A percentile compares a stretch with the other conserved stretches of the same genome.
Evolutionary conservation across 768 basidiomycete species (phyloP).

Genomic region (Suillus occidentalis): DNA sequence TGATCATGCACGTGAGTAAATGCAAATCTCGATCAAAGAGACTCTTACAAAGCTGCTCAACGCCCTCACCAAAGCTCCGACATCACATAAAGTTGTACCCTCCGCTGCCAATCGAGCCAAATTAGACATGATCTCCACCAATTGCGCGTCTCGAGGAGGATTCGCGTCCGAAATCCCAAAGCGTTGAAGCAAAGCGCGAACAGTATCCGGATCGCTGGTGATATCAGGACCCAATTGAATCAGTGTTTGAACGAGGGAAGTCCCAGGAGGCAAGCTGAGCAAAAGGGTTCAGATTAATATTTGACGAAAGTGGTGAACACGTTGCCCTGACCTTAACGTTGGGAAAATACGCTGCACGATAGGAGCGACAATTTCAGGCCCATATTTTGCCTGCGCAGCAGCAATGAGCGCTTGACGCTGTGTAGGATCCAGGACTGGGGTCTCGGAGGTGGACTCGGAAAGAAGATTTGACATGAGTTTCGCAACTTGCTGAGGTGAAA

Average conservation of each 20-base stretch:
- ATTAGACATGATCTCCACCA: constrained; percentile 69
- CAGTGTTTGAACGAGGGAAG: constrained; percentile 72
- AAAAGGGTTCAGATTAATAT: constrained; percentile 15
- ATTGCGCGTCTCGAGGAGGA: constrained; percentile 69
- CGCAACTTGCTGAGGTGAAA: constrained; percentile 70
- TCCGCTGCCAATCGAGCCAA: constrained; percentile 71
- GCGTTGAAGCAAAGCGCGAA: constrained; percentile 66
- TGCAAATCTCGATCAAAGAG: background rate
- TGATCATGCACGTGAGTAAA: constrained; percentile 31
- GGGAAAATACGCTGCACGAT: constrained; percentile 75
- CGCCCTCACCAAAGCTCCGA: constrained; percentile 70
- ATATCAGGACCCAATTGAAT: constrained; percentile 80
- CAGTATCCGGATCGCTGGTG: constrained; percentile 69
- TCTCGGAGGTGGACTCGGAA: constrained; percentile 65
- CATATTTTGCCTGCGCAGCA: constrained; percentile 78
- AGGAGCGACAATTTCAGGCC: constrained; percentile 70
- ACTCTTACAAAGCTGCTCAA: constrained; percentile 70
- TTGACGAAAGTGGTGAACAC: constrained; percentile 14
- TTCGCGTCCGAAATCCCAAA: constrained; percentile 73
- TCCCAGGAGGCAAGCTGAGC: constrained; percentile 60
- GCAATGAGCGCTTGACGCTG: constrained; percentile 77
- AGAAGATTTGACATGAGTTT: constrained; percentile 83
- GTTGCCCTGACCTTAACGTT: constrained; percentile 58
- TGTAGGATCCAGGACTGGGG: constrained; percentile 66
- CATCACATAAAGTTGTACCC: constrained; percentile 71